Percentiles rank a stretch among this genome's conserved stretches.
These are phyloP conservation scores for Apiospora saccharicola DNA, from an alignment of 2,329 filamentous ascomycete species.

Conservation along the genomic window DNA sequence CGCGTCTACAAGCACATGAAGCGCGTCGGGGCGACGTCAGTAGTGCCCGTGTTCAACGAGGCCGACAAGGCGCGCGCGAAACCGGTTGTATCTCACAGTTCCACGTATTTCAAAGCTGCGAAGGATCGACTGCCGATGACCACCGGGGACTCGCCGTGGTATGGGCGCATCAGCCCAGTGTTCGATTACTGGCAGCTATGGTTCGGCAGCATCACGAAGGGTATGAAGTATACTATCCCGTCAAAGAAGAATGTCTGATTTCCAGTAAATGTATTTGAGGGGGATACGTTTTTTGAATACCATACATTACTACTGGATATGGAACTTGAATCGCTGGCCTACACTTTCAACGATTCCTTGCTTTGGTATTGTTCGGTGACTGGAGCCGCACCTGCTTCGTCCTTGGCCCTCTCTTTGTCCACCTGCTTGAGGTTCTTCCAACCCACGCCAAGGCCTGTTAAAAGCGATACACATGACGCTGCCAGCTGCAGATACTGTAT, in stretches of 20 bases:
- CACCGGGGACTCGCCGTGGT: constrained; percentile 36
- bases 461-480: constrained; percentile 33
- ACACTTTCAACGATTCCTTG: not conserved
- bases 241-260: constrained; percentile 32
- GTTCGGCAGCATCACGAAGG: constrained; percentile 37
- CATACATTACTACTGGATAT: not conserved
- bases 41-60: constrained; percentile 51
- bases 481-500: constrained; percentile 37
- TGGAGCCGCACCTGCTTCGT: not conserved
- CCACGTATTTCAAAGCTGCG: constrained; percentile 33
- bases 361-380: not conserved
- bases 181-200: constrained; percentile 35
- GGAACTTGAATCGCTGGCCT: no score
- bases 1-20: constrained; percentile 60
- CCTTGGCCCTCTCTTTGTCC: constrained; percentile 30
- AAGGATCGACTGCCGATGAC: constrained; percentile 33
- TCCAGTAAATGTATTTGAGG: not conserved
- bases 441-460: constrained; percentile 36
- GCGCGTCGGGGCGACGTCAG: constrained; percentile 50
- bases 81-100: constrained; percentile 34
- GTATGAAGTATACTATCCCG: constrained; percentile 33
- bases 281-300: not conserved
- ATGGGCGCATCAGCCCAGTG: constrained; percentile 33
- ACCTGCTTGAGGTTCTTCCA: constrained; percentile 37
- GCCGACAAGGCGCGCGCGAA: constrained; percentile 44